phyloP scores from a whole-genome alignment of 2,329 filamentous ascomycete species.

The Fusarium subtropicale region DNA sequence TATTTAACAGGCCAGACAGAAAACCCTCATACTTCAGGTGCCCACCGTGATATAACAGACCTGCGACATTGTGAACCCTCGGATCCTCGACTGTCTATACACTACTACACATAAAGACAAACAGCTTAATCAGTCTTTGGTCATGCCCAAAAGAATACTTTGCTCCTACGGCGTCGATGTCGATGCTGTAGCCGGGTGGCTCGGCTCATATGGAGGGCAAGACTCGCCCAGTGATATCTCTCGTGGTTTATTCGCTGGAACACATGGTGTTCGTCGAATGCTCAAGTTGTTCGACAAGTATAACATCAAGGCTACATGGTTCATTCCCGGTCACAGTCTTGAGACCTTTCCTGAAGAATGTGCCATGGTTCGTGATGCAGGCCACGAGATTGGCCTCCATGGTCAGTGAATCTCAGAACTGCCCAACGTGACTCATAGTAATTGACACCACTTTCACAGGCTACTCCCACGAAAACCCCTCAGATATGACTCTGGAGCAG shows the following conservation, averaged over 20 bases:
- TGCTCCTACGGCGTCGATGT: conserved; percentile 74
- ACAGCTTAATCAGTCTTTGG: background rate
- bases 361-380: conserved; percentile 58
- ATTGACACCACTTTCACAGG: conserved; percentile 41
- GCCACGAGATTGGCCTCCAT: conserved; percentile 68
- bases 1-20: background rate
- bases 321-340: conserved; percentile 62
- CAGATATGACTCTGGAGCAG: conserved; percentile 78
- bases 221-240: conserved; percentile 67
- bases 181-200: conserved; percentile 81
- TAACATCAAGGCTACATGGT: conserved; percentile 73
- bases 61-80: background rate
- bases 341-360: conserved; percentile 62
- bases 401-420: conserved; percentile 44
- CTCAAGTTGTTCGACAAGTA: conserved; percentile 79
- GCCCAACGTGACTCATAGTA: accelerated
- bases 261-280: conserved; percentile 71
- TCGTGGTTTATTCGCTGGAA: conserved; percentile 71
- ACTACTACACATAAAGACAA: accelerated
- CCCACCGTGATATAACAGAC: too few species aligned
- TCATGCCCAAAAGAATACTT: conserved; percentile 11
- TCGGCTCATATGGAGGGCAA: conserved; percentile 79
- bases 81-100: too few species aligned
- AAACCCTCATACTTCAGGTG: background rate
- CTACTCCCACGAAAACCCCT: conserved; percentile 80